Evolutionary conservation across 1,284 basidiomycete genomes (phyloP), one percentile per base, ranked within the genome.

Genomic region (Microstroma glucosiphilum): DNA sequence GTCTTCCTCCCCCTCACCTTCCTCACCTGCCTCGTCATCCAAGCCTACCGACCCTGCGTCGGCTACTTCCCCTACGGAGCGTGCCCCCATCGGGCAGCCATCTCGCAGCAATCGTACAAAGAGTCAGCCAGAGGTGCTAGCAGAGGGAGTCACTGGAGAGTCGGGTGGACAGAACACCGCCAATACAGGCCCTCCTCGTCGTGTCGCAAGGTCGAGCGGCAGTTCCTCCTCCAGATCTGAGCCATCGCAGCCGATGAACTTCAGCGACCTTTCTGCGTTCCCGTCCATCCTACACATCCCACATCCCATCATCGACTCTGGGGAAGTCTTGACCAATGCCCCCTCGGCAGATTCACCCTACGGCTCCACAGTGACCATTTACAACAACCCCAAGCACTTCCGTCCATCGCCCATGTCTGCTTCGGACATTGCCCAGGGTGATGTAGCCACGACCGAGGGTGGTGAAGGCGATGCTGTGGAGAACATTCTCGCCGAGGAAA

Each of bases 221-320:
- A 48, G 17, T 12, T 3, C 43, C 6, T n/a, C 17, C 3, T 48
- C 43, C 6, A 54, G 21, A 25, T 21, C 21, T 17, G 51, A 15
- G 21, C 51, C 51, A 21, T 6, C 21, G 23, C 17, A n/a, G 46
- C 51, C 21, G 13, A 23, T 54, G 21, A 26, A 54, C 51, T 21
- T 23, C 26, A 19, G 19, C 51, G 19, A 19, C 51, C 67, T 74
- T 11, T 56, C 64, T 40, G 30, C 60, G 42, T 76, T 76, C 63
- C 75, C 75, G 11, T 70, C 68, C 17, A 58, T 76, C 26, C 69
- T 80, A 30, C 63, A 73, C 46, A 65, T 69, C 59, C 75, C 76
- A 59, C 72, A 79, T 56, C 77, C 75, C 19, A 63, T 76, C 54
- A 70, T 80, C 43, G 79, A 80, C 60, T 56, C 73, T 15, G 70